phyloP scores from a whole-genome alignment of 78 protist species.

The Acrasis kona region DNA sequence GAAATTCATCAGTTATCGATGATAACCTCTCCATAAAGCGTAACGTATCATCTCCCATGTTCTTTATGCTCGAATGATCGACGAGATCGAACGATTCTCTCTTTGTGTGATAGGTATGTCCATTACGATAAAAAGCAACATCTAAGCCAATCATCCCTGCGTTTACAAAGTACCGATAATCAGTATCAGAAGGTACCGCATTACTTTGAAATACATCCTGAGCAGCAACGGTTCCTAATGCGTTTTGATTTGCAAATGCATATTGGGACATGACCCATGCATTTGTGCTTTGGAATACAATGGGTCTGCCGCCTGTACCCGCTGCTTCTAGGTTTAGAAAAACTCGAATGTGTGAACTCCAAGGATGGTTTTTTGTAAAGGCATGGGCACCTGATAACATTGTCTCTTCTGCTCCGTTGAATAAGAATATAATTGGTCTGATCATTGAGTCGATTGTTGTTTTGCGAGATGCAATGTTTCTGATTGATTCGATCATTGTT shows the following conservation, averaged over 20 bases:
- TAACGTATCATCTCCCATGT: not conserved
- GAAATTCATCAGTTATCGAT: no score
- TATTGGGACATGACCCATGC: not conserved
- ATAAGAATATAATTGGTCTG: not conserved
- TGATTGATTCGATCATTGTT: not conserved
- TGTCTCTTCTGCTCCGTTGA: not conserved
- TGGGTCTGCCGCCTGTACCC: not conserved
- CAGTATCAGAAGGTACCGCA: not conserved
- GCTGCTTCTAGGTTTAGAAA: not conserved
- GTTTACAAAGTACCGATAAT: not conserved
- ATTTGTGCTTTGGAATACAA: not conserved
- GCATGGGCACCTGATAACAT: not conserved
- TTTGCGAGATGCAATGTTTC: not conserved
- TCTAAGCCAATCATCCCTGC: not conserved
- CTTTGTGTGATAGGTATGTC: not conserved
- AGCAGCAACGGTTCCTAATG: not conserved
- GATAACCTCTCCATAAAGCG: not conserved
- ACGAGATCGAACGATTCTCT: not conserved
- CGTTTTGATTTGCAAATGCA: not conserved
- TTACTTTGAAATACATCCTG: not conserved
- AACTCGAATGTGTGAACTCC: not conserved
- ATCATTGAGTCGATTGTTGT: not conserved
- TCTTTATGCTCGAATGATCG: not conserved
- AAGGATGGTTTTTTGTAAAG: not conserved
- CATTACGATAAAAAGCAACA: not conserved